phyloP scores from a whole-genome alignment of 179 eudicot species.

The Silene coronaria region DNA sequence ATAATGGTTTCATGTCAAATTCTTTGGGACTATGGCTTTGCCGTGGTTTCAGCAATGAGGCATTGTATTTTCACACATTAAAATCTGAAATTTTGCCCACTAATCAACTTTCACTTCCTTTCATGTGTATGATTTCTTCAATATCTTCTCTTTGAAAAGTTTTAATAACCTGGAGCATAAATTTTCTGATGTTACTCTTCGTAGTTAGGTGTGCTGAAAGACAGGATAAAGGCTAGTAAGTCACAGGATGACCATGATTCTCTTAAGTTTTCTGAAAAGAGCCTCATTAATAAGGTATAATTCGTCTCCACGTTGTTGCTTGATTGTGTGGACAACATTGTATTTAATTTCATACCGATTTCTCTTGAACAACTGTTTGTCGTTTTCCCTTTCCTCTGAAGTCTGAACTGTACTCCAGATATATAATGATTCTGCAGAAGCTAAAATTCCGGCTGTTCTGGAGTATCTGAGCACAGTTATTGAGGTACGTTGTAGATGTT shows the following conservation, averaged over 20 bases:
- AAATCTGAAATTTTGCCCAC: background rate
- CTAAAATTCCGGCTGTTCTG: conserved; percentile 89
- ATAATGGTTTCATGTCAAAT: background rate
- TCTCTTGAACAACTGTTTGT: conserved; percentile 1
- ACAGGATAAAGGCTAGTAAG: conserved; percentile 51
- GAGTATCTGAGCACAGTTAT: conserved; percentile 82
- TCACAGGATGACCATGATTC: conserved; percentile 74
- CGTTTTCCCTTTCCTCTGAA: background rate
- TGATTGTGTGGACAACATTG: background rate
- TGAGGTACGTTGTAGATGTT: conserved; percentile 50
- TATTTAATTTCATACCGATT: background rate
- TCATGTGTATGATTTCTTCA: background rate
- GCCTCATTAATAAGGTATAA: conserved; percentile 83
- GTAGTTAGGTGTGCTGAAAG: conserved; percentile 72
- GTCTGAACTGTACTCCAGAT: conserved; percentile 44
- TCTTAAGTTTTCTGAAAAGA: conserved; percentile 70
- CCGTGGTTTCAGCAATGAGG: background rate
- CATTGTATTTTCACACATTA: background rate
- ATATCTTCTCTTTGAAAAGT: background rate
- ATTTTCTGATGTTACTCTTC: conserved; percentile 10
- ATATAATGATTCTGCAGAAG: conserved; percentile 89
- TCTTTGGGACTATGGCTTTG: background rate
- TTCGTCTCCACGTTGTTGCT: conserved; percentile 5
- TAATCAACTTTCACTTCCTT: background rate
- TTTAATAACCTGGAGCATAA: background rate